Conservation (phyloP, 208 protist genomes). For the Trypanosoma melophagium region DNA sequence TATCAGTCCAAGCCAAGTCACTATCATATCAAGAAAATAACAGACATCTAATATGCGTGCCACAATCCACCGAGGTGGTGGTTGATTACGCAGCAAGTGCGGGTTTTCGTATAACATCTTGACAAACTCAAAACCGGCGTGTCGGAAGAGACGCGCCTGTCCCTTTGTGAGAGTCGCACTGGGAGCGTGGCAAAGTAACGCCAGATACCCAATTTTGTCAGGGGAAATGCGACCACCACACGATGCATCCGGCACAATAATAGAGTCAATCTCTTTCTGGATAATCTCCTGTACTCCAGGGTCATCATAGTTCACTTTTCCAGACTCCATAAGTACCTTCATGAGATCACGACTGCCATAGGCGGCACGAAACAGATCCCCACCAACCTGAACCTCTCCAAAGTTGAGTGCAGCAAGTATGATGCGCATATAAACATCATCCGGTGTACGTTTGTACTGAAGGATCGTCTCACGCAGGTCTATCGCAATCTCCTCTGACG, state of each 20-base stretch:
- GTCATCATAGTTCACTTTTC: conserved; percentile 58
- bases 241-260: conserved; percentile 50
- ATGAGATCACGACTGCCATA: conserved; percentile 57
- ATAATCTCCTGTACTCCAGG: conserved; percentile 56
- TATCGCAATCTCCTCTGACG: conserved; percentile 45
- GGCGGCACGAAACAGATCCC: conserved; percentile 58
- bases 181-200: conserved; percentile 55
- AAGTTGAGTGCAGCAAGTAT: conserved; percentile 79
- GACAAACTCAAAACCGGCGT: conserved; percentile 83
- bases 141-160: conserved; percentile 70
- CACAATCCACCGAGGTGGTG: conserved; percentile 26
- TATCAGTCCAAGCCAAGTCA: conserved; percentile 60
- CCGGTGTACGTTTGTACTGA: conserved; percentile 67
- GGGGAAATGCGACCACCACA: conserved; percentile 38
- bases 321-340: conserved; percentile 60
- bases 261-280: conserved; percentile 65
- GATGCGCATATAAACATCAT: conserved; percentile 78
- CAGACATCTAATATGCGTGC: conserved; percentile 25
- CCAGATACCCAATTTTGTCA: conserved; percentile 63
- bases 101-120: conserved; percentile 74
- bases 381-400: conserved; percentile 49
- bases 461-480: conserved; percentile 71
- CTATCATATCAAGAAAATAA: conserved; percentile 40
- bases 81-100: conserved; percentile 52
- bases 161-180: conserved; percentile 50